These are phyloP conservation scores for Xylaria nigripes DNA, from an alignment of 495 filamentous ascomycete species.

Conservation along the genomic window DNA sequence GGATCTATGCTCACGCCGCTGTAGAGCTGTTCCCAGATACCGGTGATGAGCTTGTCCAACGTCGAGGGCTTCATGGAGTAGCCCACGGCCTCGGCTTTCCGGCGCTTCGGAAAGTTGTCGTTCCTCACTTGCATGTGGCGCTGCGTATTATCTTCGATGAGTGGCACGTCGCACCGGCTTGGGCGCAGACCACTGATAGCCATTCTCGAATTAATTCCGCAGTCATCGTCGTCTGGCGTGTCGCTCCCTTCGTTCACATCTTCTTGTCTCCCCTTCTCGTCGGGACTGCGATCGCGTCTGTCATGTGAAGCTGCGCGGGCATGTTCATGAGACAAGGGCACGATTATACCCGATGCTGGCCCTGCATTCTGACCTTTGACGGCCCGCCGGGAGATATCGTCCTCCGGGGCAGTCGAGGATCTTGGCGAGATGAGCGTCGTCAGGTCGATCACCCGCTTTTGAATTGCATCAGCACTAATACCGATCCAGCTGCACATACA, in stretches of 20 bases:
- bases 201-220: neutral
- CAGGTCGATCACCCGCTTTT: slow-evolving; percentile 6
- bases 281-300: neutral
- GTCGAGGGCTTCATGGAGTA: slow-evolving; percentile 9
- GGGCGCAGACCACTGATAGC: slow-evolving; percentile 8
- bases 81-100: slow-evolving; percentile 6
- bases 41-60: slow-evolving; percentile 7
- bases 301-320: neutral
- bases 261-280: neutral
- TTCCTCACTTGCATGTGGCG: slow-evolving; percentile 7
- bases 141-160: slow-evolving; percentile 8
- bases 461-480: neutral
- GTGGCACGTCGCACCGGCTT: neutral
- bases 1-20: slow-evolving; percentile 3
- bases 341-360: neutral
- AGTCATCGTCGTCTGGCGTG: neutral
- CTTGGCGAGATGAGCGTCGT: neutral
- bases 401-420: neutral
- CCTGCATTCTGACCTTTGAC: neutral
- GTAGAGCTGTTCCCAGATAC: slow-evolving; percentile 9
- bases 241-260: neutral
- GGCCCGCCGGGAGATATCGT: neutral
- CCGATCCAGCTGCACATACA: neutral
- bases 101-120: slow-evolving; percentile 6
- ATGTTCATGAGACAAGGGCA: neutral